Base-by-base conservation (phyloP, 2,329 filamentous ascomycete species). In the Nothomitra cinnamomea region DNA sequence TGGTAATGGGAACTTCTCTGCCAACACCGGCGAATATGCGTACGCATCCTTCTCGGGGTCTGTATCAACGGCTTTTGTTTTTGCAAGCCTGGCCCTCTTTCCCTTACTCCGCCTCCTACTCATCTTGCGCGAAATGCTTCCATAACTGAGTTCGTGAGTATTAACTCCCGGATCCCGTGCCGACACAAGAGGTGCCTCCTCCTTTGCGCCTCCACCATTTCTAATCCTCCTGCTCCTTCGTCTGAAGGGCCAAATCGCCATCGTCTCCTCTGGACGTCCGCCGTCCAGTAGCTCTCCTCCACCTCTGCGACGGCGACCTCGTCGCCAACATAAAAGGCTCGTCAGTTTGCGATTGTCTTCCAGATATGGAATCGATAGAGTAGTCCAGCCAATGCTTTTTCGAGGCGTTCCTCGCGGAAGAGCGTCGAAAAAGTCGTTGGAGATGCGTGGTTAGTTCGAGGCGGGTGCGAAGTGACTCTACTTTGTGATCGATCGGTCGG, bases 231-330 rank as follows among this genome's bases (percentile, higher is more conserved):
- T 54, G 25, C 77, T 82, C 69, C 76, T 82, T 63, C 83, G 80
- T 68, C 82, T 76, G 68, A 94, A 94, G 57, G 82, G 85, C 87
- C 87, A 94, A 67, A 89, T 72, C 65, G 82, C 79, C 85, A 90
- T 90, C 52, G 19, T 53, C 24, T 24, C 24, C 24, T 35, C 13
- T 17, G 24, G 15, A 47, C 52, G 38, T n/a, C 17, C 38, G 5
- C 42, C 40, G 42, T 53, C 32, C 45, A 43, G 52, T 47, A 22
- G 38, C 45, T 53, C 52, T 35, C 52, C 22, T 21, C 52, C 52
- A 49, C 52, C 52, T 38, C 41, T 47, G 19, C 42, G 40, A 19
- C 41, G 52, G 38, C 52, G 41, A 28, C 40, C 24, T 42, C 52
- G 52, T 19, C 52, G 38, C 52, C 52, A 53, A 47, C 52, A 53